phyloP scores from a whole-genome alignment of 2,329 filamentous ascomycete genomes.

The Fusarium concolor region DNA sequence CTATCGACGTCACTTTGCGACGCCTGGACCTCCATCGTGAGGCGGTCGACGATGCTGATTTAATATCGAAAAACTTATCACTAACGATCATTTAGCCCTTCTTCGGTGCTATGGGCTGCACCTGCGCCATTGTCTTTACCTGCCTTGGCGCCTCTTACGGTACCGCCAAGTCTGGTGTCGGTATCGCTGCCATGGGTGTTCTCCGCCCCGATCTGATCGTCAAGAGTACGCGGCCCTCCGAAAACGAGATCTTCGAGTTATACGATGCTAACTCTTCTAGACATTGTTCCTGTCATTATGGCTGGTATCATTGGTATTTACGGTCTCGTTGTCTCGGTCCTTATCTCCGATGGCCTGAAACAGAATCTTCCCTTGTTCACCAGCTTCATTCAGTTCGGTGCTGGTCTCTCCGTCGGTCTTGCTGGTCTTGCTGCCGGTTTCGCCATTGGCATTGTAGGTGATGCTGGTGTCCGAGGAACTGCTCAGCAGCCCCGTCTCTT shows the following conservation, averaged over 20 bases:
- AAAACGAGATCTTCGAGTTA: background rate
- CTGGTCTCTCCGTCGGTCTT: conserved; percentile 83
- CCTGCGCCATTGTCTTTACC: conserved; percentile 95
- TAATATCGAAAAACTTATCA: conserved; percentile 34
- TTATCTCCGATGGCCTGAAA: conserved; percentile 83
- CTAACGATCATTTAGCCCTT: conserved; percentile 72
- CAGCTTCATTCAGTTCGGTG: conserved; percentile 87
- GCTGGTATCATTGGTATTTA: conserved; percentile 99
- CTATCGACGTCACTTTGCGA: conserved; percentile 48
- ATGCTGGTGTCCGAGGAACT: conserved; percentile 88
- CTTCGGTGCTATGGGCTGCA: conserved; percentile 98
- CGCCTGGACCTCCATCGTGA: conserved; percentile 33
- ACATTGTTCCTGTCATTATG: conserved; percentile 99
- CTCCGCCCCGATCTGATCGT: conserved; percentile 97
- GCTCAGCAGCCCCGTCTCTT: conserved; percentile 88
- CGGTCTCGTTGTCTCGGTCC: conserved; percentile 87
- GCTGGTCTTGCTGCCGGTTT: conserved; percentile 87
- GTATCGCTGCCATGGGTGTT: conserved; percentile 98
- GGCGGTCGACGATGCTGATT: conserved; percentile 31
- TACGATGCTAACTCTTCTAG: conserved; percentile 59
- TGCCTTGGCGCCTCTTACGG: conserved; percentile 97
- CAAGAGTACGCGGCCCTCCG: conserved; percentile 80
- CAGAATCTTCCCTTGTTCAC: conserved; percentile 82
- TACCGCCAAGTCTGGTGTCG: conserved; percentile 98
- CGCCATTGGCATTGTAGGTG: conserved; percentile 88